A percentile compares a stretch with the other conserved stretches of the same genome.
These are phyloP conservation scores for Butyriboletus appendiculatus DNA, from an alignment of 1,284 basidiomycete species.

Conservation along the genomic window DNA sequence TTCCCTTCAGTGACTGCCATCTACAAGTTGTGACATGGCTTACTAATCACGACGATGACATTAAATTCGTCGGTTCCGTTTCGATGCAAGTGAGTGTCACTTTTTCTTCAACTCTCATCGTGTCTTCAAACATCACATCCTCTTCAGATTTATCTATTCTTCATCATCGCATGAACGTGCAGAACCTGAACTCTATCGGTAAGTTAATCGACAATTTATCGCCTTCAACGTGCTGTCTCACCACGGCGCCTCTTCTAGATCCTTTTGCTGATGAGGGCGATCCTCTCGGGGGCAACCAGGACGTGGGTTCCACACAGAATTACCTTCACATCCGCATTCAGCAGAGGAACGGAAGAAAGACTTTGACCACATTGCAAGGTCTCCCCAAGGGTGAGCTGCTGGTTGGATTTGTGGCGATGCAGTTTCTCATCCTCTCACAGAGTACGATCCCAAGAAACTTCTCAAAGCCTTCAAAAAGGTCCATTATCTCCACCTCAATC, in stretches of 20 bases:
- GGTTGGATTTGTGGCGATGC: conserved; percentile 10
- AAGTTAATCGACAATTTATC: conserved; percentile 37
- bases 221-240: conserved; percentile 10
- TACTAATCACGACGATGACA: conserved; percentile 26
- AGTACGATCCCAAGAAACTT: conserved; percentile 98
- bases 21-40: conserved; percentile 10
- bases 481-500: conserved; percentile 12
- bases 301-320: conserved; percentile 82
- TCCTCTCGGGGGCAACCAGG: conserved; percentile 69
- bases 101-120: conserved; percentile 30
- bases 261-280: conserved; percentile 93
- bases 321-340: conserved; percentile 98
- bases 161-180: conserved; percentile 85
- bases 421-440: conserved; percentile 43
- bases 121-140: conserved; percentile 48
- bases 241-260: conserved; percentile 51
- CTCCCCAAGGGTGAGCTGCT: conserved; percentile 80
- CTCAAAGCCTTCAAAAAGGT: conserved; percentile 99
- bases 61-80: conserved; percentile 29
- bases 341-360: conserved; percentile 99
- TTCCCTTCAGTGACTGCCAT: conserved; percentile 25
- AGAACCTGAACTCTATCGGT: conserved; percentile 86
- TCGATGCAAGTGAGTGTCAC: conserved; percentile 7
- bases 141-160: conserved; percentile 40
- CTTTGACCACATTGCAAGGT: conserved; percentile 97